These are phyloP conservation scores for Xylariaceae sp. DNA, from an alignment of 2,329 filamentous ascomycete genomes.

Conservation along the genomic window DNA sequence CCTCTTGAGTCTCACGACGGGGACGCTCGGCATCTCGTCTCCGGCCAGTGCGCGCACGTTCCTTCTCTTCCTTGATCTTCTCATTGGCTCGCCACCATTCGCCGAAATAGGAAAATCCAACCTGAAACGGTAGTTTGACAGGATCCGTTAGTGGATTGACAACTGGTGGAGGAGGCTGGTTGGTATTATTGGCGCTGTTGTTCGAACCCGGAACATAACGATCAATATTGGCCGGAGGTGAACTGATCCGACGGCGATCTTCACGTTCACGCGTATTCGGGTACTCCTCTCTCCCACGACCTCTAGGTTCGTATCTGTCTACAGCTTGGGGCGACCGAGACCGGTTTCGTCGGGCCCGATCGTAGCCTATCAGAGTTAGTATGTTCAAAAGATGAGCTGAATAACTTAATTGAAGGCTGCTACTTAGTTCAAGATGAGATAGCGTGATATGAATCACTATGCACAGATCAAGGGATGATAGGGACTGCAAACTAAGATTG, in stretches of 20 bases:
- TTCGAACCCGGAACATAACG: conserved; percentile 83
- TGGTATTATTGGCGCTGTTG: conserved; percentile 28
- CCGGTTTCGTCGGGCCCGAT: conserved; percentile 64
- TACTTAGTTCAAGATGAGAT: background rate
- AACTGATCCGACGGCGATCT: conserved; percentile 65
- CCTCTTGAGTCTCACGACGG: conserved; percentile 71
- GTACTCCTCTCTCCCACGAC: conserved; percentile 71
- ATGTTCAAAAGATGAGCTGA: background rate
- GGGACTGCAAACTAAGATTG: conserved; percentile 12
- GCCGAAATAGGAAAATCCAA: conserved; percentile 84
- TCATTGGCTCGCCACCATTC: conserved; percentile 88
- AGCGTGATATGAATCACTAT: background rate
- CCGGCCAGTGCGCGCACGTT: conserved; percentile 71
- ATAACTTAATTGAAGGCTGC: background rate
- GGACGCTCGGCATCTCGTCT: conserved; percentile 68
- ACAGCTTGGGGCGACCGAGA: conserved; percentile 75
- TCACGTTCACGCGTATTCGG: conserved; percentile 56
- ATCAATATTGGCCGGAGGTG: conserved; percentile 76
- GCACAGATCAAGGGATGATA: conserved; percentile 24
- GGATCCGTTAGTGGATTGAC: conserved; percentile 76
- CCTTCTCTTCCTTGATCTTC: conserved; percentile 81
- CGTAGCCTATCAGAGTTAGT: conserved; percentile 53
- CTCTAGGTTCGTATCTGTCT: conserved; percentile 77
- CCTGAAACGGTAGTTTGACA: conserved; percentile 75
- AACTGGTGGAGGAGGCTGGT: conserved; percentile 54